A percentile compares a stretch with the other conserved stretches of the same genome.
phyloP scores from a whole-genome alignment of 2,329 filamentous ascomycete genomes.

The Cryphonectria nitschkei region DNA sequence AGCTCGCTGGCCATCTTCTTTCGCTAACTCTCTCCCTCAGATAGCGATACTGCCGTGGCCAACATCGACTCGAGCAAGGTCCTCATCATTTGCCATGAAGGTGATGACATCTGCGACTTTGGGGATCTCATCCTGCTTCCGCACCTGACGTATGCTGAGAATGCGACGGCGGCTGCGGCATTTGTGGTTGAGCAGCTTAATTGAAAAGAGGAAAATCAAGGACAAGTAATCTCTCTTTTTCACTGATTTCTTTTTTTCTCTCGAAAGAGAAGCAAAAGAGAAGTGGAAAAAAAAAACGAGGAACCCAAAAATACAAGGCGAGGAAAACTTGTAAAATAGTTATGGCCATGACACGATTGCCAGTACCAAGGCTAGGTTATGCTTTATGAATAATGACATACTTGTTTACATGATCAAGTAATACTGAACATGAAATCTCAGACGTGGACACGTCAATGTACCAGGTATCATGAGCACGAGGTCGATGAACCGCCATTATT shows the following conservation, averaged over 20 bases:
- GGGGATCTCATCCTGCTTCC: conserved; percentile 33
- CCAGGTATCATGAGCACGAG: neutral
- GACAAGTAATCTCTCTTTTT: neutral
- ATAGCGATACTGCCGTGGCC: conserved; percentile 29
- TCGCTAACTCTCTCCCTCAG: conserved; percentile 30
- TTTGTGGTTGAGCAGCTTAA: conserved; percentile 30
- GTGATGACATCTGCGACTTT: conserved; percentile 35
- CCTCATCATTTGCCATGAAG: conserved; percentile 32
- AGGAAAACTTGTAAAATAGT: neutral
- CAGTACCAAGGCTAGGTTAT: neutral
- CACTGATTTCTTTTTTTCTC: too few species aligned
- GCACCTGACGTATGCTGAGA: conserved; percentile 35
- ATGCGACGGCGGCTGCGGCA: conserved; percentile 33
- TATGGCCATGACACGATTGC: neutral
- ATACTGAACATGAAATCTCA: neutral
- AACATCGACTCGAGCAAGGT: conserved; percentile 28
- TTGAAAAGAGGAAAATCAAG: neutral
- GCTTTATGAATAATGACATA: neutral
- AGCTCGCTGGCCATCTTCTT: neutral
- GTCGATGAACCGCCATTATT: neutral
- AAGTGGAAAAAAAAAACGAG: neutral
- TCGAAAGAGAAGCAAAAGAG: neutral
- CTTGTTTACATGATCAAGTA: conserved; percentile 3
- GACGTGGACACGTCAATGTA: neutral
- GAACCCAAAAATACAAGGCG: neutral